Percentiles rank a stretch among this genome's conserved stretches.
phyloP scores from a whole-genome alignment of 768 basidiomycete genomes.

The Phaeotremella skinneri region DNA sequence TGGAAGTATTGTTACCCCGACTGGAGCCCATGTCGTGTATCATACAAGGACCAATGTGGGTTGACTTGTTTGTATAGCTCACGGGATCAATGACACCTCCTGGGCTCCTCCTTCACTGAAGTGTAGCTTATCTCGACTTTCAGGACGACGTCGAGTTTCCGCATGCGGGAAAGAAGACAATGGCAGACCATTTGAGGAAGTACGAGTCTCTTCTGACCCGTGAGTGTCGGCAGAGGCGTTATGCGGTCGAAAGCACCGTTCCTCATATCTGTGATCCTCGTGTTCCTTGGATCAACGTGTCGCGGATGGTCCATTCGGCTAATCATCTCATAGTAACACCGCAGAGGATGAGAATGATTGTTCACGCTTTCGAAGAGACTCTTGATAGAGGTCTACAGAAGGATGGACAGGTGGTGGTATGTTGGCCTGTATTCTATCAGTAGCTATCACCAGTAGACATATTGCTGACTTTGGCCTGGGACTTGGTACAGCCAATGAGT shows the following conservation, averaged over 20 bases:
- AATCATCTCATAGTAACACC: slow-evolving; percentile 32
- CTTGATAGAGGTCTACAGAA: slow-evolving; percentile 82
- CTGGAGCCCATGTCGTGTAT: slow-evolving; percentile 75
- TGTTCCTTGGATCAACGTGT: slow-evolving; percentile 51
- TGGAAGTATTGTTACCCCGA: slow-evolving; percentile 67
- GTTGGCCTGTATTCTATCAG: slow-evolving; percentile 52
- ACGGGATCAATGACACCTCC: background rate
- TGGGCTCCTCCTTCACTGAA: slow-evolving; percentile 2
- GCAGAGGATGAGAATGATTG: slow-evolving; percentile 66
- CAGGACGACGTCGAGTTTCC: slow-evolving; percentile 67
- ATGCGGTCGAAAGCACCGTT: too few relatives aligned
- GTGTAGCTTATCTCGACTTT: background rate
- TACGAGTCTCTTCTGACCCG: slow-evolving; percentile 75
- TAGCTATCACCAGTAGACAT: background rate
- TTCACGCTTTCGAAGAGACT: slow-evolving; percentile 90
- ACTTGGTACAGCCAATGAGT: slow-evolving; percentile 51
- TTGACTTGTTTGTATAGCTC: slow-evolving; percentile 1
- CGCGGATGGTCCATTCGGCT: background rate
- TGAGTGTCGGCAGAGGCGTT: too few relatives aligned
- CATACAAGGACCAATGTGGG: slow-evolving; percentile 83
- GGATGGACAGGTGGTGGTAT: slow-evolving; percentile 78
- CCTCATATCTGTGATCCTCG: too few relatives aligned
- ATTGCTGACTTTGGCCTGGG: slow-evolving; percentile 13
- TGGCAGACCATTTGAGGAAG: slow-evolving; percentile 89
- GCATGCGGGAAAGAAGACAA: slow-evolving; percentile 90